These are phyloP conservation scores for Pisolithus thermaeus DNA, from an alignment of 1,284 basidiomycete genomes.

Conservation along the genomic window DNA sequence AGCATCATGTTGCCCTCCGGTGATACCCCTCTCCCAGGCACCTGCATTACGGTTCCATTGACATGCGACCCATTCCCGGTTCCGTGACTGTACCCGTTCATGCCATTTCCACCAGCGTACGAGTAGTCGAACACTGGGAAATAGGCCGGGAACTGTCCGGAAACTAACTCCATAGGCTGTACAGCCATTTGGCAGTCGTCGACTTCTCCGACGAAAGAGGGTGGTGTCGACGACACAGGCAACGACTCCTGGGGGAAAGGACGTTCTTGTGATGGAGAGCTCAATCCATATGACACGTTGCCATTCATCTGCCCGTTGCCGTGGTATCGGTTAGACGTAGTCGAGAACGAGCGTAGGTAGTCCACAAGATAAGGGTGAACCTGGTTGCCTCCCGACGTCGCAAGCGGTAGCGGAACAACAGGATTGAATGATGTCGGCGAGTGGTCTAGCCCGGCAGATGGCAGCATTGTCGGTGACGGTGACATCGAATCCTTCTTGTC, in stretches of 20 bases:
- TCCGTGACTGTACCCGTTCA: constrained; percentile 30
- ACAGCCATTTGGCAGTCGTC: constrained; percentile 14
- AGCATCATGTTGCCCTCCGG: constrained; percentile 53
- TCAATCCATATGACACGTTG: constrained; percentile 19
- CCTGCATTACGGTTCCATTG: neutral
- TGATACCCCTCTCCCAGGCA: constrained; percentile 36
- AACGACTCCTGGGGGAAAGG: constrained; percentile 9
- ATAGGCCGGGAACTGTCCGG: constrained; percentile 53
- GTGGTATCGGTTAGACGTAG: constrained; percentile 24
- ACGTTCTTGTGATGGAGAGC: constrained; percentile 22
- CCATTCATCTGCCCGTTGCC: constrained; percentile 20
- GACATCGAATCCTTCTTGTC: constrained; percentile 52
- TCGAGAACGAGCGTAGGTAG: constrained; percentile 60
- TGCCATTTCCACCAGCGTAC: constrained; percentile 26
- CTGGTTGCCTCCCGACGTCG: constrained; percentile 34
- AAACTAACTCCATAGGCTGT: constrained; percentile 27
- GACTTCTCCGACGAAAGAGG: neutral
- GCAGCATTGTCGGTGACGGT: constrained; percentile 33
- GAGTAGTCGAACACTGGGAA: constrained; percentile 75
- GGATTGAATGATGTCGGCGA: constrained; percentile 68
- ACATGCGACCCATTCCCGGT: constrained; percentile 27
- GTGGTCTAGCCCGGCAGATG: constrained; percentile 47
- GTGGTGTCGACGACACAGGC: constrained; percentile 12
- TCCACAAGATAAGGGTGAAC: constrained; percentile 58
- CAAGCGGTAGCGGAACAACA: constrained; percentile 53